phyloP scores from a whole-genome alignment of 148 eudicot species.

The Drosera capensis region DNA sequence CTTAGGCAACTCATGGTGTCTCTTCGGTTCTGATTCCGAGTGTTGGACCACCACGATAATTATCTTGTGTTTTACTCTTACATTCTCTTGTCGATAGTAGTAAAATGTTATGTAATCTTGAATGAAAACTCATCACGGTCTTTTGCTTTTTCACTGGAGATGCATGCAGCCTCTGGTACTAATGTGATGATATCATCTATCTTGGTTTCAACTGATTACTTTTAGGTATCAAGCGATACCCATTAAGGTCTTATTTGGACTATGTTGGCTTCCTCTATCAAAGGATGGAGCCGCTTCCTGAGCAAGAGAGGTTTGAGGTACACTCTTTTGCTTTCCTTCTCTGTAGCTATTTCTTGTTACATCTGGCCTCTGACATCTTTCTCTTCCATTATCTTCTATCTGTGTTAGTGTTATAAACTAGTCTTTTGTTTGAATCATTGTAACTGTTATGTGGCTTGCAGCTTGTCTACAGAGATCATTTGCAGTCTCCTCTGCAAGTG shows the following conservation, averaged over 20 bases:
- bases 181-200: neutral
- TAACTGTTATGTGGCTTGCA: conserved; percentile 16
- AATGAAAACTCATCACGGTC: no score
- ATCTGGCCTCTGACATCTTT: neutral
- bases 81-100: no score
- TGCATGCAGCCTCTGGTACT: neutral
- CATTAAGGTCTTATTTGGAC: conserved; percentile 58
- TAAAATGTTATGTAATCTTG: no score
- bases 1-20: no score
- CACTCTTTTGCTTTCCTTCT: neutral
- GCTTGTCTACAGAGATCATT: conserved; percentile 82
- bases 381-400: conserved; percentile 4
- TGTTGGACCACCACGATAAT: no score
- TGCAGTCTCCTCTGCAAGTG: conserved; percentile 96
- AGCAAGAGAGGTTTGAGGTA: conserved; percentile 93
- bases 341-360: neutral
- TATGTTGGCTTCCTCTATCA: conserved; percentile 81
- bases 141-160: neutral
- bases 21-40: no score
- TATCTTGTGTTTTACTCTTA: no score
- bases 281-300: conserved; percentile 89
- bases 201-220: conserved; percentile 2
- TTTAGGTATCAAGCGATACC: conserved; percentile 48
- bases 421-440: conserved; percentile 4
- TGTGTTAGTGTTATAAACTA: conserved; percentile 1